Base-by-base conservation (phyloP, 345 rosid genomes). In the Lepidium aucheri region DNA sequence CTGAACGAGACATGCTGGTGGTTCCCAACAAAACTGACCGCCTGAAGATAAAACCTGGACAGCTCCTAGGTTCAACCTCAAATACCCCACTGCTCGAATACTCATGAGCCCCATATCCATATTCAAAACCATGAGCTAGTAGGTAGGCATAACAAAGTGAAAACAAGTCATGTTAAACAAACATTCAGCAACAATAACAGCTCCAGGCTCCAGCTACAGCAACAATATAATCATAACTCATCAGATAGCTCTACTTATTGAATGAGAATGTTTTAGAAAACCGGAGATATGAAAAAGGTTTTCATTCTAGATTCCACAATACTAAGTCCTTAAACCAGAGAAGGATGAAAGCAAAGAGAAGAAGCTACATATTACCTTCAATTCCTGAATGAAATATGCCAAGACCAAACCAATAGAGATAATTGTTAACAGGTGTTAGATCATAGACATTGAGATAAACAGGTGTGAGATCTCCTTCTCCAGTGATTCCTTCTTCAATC, bases 331-430 rank as follows among this genome's bases (percentile, higher is more conserved):
- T 3, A 10, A 43, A 35, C 30, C 0, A 32, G 38, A 46, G 16
- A 38, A 6, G 18, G 30, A 14, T 32, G 4, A 42, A 66, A 44
- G 53, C 11, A 66, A 17, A 22, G 17, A 35, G 17, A 67, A 60
- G 65, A 57, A n/a, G 51, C 10, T 1, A 14, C 8, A 13, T 3
- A 7, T 39, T 76, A 94, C 99, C 99, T 77, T 94, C 96, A 30
- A 94, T 84, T 2, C 97, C 97, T 0, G 99, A 90, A 81, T 94
- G 99, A 74, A 90, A 94, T 53, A 94, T 83, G 60, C 99, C 99
- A 11, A 90, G 90, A 13, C 99, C 97, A 4, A 90, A 78, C 90
- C 90, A 86, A 74, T 85, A 94, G 68, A 88, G 86, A 72, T 94
- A 88, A 83, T 90, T 80, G 80, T 94, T 94, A 60, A 90, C 76